Base-by-base conservation (phyloP, 2,329 filamentous ascomycete genomes). In the Penicillium sp. region DNA sequence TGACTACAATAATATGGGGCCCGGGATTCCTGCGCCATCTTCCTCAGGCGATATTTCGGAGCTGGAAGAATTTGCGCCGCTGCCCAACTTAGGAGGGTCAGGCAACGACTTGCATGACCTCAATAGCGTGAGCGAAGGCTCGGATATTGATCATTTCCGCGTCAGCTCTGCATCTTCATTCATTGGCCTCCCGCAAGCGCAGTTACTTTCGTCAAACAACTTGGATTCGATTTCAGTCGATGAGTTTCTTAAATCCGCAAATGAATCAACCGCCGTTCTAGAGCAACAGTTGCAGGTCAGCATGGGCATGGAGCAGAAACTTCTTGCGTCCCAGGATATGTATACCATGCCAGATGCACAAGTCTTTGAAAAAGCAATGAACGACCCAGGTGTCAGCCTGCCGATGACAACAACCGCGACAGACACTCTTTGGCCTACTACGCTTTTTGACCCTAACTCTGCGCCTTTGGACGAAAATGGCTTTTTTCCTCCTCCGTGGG, bases 11-110 rank as follows among this genome's bases (percentile, higher is more conserved):
- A 76, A 73, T 26, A 74, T 78, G 56, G 73, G 69, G 17, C 75
- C 75, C 26, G 73, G 76, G 30, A 74, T 78, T 8, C 70, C 80
- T 13, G 73, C 79, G 1, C 79, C 76, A 11, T 82, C 81, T 8
- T 83, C 82, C 3, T 83, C 81, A 5, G 81, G 80, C n/a, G 81
- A 83, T 51, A 72, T 79, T 21, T 83, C 82, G 3, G 82, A 83
- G 65, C 74, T 77, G 13, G 81, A 82, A 31, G 82, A 83, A 49
- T 79, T 76, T 56, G 71, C 72, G 17, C 70, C 74, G 7, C 70
- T 76, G 53, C 73, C 72, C 17, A 73, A 68, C 23, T 61, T 76
- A 31, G 72, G 68, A 23, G 65, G 67, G 41, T 60, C 69, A 49
- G 67, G 67, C 49, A 68, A 69, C 66, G 72, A 78, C 63, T 66